Evolutionary conservation across 2,329 filamentous ascomycete genomes (phyloP).

Genomic region (Apiospora kogelbergensis): DNA sequence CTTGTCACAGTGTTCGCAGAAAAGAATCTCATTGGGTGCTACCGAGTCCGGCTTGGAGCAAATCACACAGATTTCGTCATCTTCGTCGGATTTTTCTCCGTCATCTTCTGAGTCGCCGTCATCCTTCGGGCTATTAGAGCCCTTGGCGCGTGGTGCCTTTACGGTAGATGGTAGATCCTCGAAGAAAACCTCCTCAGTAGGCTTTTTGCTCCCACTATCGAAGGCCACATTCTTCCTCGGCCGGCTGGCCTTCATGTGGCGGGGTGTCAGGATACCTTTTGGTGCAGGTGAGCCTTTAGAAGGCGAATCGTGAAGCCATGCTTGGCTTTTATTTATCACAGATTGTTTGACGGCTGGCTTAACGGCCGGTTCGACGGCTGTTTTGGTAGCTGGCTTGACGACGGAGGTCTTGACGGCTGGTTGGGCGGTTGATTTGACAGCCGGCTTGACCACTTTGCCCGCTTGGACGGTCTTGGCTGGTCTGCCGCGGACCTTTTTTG

Average conservation of each 20-base stretch:
- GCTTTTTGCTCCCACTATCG: conserved; percentile 29
- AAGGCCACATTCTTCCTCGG: conserved; percentile 58
- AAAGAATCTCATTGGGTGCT: conserved; percentile 60
- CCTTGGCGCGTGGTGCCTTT: conserved; percentile 17
- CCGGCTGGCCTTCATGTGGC: conserved; percentile 41
- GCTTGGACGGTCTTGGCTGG: background rate
- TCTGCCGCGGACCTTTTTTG: background rate
- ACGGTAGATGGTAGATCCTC: conserved; percentile 48
- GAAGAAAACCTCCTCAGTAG: conserved; percentile 48
- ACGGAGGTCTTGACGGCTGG: no score
- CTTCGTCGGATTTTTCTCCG: conserved; percentile 28
- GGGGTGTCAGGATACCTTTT: conserved; percentile 58
- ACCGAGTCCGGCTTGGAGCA: conserved; percentile 58
- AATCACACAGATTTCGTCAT: conserved; percentile 58
- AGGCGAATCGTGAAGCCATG: conserved; percentile 14
- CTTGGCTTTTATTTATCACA: conserved; percentile 9
- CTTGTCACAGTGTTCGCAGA: conserved; percentile 64
- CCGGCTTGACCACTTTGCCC: background rate
- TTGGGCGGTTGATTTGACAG: conserved; percentile 10
- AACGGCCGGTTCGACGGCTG: no score
- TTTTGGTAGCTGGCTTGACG: no score
- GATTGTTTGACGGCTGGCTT: conserved; percentile 13
- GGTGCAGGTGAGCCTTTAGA: conserved; percentile 28
- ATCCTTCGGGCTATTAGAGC: background rate
- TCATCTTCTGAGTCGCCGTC: background rate